Evolutionary conservation across 2,329 filamentous ascomycete genomes (phyloP).

Genomic region (Phyllosticta ampelicida): DNA sequence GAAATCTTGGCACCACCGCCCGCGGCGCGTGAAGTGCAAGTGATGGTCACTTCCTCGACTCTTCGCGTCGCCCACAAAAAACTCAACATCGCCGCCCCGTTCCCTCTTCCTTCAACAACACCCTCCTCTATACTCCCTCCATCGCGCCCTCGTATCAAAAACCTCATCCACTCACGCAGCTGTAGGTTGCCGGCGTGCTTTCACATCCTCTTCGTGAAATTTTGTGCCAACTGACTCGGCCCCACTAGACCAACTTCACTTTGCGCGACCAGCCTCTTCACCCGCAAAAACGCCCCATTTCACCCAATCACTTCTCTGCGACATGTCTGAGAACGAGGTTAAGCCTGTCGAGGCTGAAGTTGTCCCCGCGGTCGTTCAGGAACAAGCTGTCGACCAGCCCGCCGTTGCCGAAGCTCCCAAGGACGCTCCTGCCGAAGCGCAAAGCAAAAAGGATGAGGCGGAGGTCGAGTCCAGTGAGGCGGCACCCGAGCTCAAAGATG

Average conservation of each 20-base stretch:
- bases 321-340: conserved; percentile 11
- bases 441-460: neutral
- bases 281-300: neutral
- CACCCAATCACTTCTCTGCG: neutral
- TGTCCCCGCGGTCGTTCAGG: conserved; percentile 11
- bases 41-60: too few relatives aligned
- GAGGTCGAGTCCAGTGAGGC: conserved; percentile 12
- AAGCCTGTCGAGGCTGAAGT: conserved; percentile 15
- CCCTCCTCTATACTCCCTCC: neutral
- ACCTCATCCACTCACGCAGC: neutral
- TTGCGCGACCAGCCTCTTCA: neutral
- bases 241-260: conserved; percentile 1
- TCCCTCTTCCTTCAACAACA: neutral
- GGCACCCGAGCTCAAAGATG: neutral
- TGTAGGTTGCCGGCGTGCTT: neutral
- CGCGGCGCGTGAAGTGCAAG: neutral
- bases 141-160: neutral
- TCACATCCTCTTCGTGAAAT: neutral
- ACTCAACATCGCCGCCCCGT: neutral
- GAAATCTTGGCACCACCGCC: conserved; percentile 8
- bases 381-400: conserved; percentile 10
- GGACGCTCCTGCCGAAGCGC: neutral
- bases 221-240: conserved; percentile 5
- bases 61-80: neutral
- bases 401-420: neutral